A percentile compares a stretch with the other conserved stretches of the same genome.
These are phyloP conservation scores for Aschersonia sp. DNA, from an alignment of 2,329 filamentous ascomycete genomes.

Conservation along the genomic window DNA sequence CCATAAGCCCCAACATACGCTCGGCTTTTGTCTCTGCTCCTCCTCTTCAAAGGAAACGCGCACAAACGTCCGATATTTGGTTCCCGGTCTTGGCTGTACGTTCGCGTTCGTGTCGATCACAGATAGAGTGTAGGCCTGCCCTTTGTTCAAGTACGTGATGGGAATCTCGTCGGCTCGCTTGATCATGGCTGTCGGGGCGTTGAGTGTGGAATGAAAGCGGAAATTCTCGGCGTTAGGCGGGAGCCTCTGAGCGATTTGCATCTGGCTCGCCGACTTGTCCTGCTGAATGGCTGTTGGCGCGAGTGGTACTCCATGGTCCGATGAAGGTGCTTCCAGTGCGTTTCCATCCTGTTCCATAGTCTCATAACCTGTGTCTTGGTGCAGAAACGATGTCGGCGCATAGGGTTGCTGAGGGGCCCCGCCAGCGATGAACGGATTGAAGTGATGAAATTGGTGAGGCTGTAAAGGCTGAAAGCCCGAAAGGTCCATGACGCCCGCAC, in stretches of 20 bases:
- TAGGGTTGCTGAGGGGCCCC: constrained; percentile 45
- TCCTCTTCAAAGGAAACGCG: constrained; percentile 97
- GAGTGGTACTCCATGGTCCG: constrained; percentile 36
- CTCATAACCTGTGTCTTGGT: constrained; percentile 69
- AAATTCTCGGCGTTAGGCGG: constrained; percentile 55
- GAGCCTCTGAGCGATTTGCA: constrained; percentile 29
- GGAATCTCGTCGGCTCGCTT: constrained; percentile 82
- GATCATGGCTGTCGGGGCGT: constrained; percentile 93
- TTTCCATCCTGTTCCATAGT: constrained; percentile 63
- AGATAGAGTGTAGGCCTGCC: constrained; percentile 80
- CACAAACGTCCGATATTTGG: constrained; percentile 77
- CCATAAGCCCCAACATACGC: constrained; percentile 76
- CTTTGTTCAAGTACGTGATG: constrained; percentile 96
- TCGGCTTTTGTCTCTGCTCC: constrained; percentile 72
- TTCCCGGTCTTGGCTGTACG: constrained; percentile 40
- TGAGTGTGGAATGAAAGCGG: constrained; percentile 77
- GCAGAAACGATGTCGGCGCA: constrained; percentile 66
- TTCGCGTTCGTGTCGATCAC: constrained; percentile 62
- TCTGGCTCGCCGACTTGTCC: constrained; percentile 29
- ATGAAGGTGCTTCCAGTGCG: constrained; percentile 42
- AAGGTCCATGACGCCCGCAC: constrained; percentile 46
- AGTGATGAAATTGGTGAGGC: constrained; percentile 47
- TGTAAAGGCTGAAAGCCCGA: constrained; percentile 49
- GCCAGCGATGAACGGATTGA: constrained; percentile 56
- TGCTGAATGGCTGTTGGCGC: constrained; percentile 26